A percentile compares a stretch with the other conserved stretches of the same genome.
Evolutionary conservation across 1,284 basidiomycete genomes (phyloP).

Genomic region (Cystobasidium sp.): DNA sequence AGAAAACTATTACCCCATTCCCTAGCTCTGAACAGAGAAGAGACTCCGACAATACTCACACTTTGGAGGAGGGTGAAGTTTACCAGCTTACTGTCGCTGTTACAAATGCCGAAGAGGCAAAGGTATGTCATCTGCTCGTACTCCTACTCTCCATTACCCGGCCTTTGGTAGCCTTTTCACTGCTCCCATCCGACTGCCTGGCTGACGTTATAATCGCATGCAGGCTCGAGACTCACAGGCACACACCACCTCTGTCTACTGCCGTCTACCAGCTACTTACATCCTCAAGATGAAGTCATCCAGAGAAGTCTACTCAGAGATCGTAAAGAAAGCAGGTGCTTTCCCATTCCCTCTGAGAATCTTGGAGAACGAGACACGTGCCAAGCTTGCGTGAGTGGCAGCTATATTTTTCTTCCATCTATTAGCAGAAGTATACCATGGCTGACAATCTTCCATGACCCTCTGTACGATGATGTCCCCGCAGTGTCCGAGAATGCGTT

Average conservation of each 20-base stretch:
- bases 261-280: slow-evolving; percentile 80
- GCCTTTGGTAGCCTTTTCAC: neutral
- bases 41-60: slow-evolving; percentile 75
- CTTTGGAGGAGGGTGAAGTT: slow-evolving; percentile 91
- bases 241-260: slow-evolving; percentile 47
- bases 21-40: slow-evolving; percentile 79
- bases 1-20: slow-evolving; percentile 92
- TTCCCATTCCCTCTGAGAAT: slow-evolving; percentile 97
- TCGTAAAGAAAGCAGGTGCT: slow-evolving; percentile 94
- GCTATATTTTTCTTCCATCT: neutral
- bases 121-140: slow-evolving; percentile 45
- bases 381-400: slow-evolving; percentile 69
- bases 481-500: slow-evolving; percentile 88
- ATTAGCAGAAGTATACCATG: neutral
- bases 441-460: neutral
- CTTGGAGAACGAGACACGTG: slow-evolving; percentile 92
- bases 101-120: slow-evolving; percentile 87
- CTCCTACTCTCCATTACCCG: slow-evolving; percentile 9
- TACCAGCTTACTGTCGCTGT: slow-evolving; percentile 94
- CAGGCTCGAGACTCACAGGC: slow-evolving; percentile 45
- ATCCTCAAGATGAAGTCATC: slow-evolving; percentile 98
- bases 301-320: slow-evolving; percentile 90
- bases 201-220: neutral
- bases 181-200: too few species aligned
- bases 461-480: neutral